Conservation (phyloP, 768 basidiomycete genomes). For the Hortiboletus campestris region DNA sequence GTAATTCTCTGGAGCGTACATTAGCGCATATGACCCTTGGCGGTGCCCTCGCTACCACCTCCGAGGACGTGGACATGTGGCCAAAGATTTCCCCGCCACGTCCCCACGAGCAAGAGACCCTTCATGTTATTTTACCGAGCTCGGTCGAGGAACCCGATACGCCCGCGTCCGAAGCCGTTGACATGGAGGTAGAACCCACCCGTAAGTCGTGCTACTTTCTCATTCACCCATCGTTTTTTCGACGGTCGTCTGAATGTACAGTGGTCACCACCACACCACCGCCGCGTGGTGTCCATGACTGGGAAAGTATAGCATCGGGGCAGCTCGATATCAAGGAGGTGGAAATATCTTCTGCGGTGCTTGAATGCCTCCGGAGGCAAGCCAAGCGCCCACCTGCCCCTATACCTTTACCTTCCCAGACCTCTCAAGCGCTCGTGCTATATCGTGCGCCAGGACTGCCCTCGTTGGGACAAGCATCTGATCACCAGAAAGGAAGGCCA, state of each 20-base stretch:
- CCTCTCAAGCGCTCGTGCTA: conserved; percentile 51
- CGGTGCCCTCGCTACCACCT: background rate
- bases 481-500: background rate
- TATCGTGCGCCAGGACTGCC: conserved; percentile 43
- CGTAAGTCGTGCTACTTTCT: conserved; percentile 39
- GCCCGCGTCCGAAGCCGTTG: conserved; percentile 47
- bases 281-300: background rate
- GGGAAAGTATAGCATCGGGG: conserved; percentile 28
- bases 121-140: conserved; percentile 29
- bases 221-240: background rate
- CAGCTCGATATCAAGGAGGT: conserved; percentile 26
- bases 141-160: conserved; percentile 43
- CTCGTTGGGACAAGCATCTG: background rate
- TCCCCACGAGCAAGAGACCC: conserved; percentile 4
- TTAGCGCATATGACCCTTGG: conserved; percentile 50
- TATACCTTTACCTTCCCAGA: conserved; percentile 15
- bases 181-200: conserved; percentile 70
- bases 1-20: conserved; percentile 51
- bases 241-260: background rate
- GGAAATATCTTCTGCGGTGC: conserved; percentile 43
- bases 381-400: conserved; percentile 22
- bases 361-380: conserved; percentile 44
- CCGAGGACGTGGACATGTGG: conserved; percentile 21
- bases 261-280: conserved; percentile 23
- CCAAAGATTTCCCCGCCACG: conserved; percentile 5